Percentiles rank a stretch among this genome's conserved stretches.
phyloP scores from a whole-genome alignment of 2,329 filamentous ascomycete species.

The Malbranchea zuffiana region DNA sequence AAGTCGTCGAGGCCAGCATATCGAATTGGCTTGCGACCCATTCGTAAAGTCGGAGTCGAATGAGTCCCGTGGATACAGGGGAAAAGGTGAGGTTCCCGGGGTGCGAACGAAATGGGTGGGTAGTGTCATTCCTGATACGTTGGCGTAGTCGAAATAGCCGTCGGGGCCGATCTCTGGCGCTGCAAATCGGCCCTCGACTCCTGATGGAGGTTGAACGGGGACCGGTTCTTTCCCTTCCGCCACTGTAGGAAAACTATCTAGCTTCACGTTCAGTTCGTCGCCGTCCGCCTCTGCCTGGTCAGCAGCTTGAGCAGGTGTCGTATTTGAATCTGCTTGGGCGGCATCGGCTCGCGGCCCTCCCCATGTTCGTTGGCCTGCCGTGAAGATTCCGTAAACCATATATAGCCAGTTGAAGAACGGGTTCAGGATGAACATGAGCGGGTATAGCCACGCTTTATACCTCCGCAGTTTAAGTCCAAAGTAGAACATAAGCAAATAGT shows the following conservation, averaged over 20 bases:
- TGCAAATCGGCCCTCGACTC: conserved; percentile 68
- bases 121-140: conserved; percentile 54
- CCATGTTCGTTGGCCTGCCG: conserved; percentile 89
- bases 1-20: conserved; percentile 57
- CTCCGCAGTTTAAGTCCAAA: conserved; percentile 78
- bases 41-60: conserved; percentile 55
- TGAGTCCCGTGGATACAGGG: conserved; percentile 50
- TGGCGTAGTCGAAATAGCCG: conserved; percentile 58
- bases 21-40: conserved; percentile 46
- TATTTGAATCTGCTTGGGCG: conserved; percentile 62
- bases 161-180: conserved; percentile 56
- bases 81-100: conserved; percentile 37
- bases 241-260: conserved; percentile 62
- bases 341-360: conserved; percentile 87
- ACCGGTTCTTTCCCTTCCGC: conserved; percentile 37
- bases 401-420: conserved; percentile 98
- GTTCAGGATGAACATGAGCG: conserved; percentile 88
- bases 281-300: conserved; percentile 66
- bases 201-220: conserved; percentile 61
- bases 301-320: conserved; percentile 71
- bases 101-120: conserved; percentile 39
- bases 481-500: conserved; percentile 93
- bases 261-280: conserved; percentile 81
- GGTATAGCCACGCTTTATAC: conserved; percentile 92
- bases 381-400: conserved; percentile 95